phyloP scores from a whole-genome alignment of 2,329 filamentous ascomycete genomes.

The Neophaeococcomyces aloes region DNA sequence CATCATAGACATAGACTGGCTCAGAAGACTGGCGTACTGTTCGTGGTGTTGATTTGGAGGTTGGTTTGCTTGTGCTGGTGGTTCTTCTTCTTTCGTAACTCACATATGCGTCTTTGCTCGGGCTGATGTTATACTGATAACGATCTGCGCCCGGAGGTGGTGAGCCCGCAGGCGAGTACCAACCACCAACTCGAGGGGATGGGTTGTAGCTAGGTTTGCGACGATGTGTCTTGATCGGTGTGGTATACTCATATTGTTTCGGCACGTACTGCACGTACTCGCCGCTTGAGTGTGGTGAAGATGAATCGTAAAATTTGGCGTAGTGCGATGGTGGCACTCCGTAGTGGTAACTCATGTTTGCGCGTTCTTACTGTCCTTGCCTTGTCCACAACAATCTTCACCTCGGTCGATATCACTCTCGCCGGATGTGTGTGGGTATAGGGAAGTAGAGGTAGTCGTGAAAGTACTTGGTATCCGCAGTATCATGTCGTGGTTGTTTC shows the following conservation, averaged over 20 bases:
- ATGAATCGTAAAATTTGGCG: slow-evolving; percentile 29
- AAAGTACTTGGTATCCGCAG: slow-evolving; percentile 18
- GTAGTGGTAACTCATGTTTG: slow-evolving; percentile 22
- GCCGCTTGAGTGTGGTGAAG: slow-evolving; percentile 18
- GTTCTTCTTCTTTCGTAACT: slow-evolving; percentile 44
- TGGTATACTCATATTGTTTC: slow-evolving; percentile 18
- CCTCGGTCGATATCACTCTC: slow-evolving; percentile 20
- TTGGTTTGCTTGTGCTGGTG: slow-evolving; percentile 31
- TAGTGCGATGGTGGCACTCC: slow-evolving; percentile 20
- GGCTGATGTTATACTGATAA: slow-evolving; percentile 40
- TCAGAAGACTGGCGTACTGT: slow-evolving; percentile 36
- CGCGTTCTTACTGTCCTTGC: slow-evolving; percentile 5
- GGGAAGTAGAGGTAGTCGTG: slow-evolving; percentile 16
- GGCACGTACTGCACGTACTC: slow-evolving; percentile 22
- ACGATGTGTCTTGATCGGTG: slow-evolving; percentile 41
- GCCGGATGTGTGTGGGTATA: slow-evolving; percentile 14
- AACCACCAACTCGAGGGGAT: slow-evolving; percentile 27
- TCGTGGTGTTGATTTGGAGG: slow-evolving; percentile 23
- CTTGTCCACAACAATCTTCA: slow-evolving; percentile 15
- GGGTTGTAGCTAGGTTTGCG: slow-evolving; percentile 48
- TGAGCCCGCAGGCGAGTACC: slow-evolving; percentile 34
- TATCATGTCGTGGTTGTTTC: slow-evolving; percentile 21
- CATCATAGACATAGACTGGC: slow-evolving; percentile 42
- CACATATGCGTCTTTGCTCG: slow-evolving; percentile 53
- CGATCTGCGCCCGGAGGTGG: slow-evolving; percentile 38